phyloP scores from a whole-genome alignment of 768 basidiomycete genomes.

The Termitomyces titanicus region DNA sequence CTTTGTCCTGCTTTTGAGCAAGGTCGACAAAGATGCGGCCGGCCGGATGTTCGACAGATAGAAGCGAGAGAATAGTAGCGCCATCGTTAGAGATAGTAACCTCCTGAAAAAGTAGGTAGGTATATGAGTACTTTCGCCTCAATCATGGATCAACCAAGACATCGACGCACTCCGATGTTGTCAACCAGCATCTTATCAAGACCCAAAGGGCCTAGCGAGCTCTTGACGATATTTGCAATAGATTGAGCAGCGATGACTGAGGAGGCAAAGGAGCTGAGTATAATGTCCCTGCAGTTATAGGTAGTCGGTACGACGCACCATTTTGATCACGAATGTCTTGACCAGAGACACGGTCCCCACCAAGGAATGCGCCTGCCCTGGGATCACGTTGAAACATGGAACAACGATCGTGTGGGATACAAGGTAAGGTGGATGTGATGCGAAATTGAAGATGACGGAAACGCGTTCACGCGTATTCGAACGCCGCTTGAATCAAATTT shows the following conservation, averaged over 20 bases:
- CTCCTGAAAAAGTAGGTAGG: slow-evolving; percentile 52
- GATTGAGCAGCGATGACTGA: slow-evolving; percentile 92
- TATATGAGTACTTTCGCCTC: slow-evolving; percentile 2
- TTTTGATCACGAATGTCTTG: slow-evolving; percentile 97
- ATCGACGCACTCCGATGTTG: slow-evolving; percentile 83
- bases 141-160: background rate
- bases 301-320: slow-evolving; percentile 53
- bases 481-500: slow-evolving; percentile 20
- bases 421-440: background rate
- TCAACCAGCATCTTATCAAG: slow-evolving; percentile 98
- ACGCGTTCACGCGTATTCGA: slow-evolving; percentile 24
- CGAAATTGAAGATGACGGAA: slow-evolving; percentile 8
- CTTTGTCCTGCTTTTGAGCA: slow-evolving; percentile 98
- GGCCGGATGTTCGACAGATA: slow-evolving; percentile 95
- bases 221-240: slow-evolving; percentile 97
- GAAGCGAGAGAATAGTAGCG: slow-evolving; percentile 93
- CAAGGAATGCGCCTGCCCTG: slow-evolving; percentile 86
- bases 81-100: slow-evolving; percentile 99
- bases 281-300: background rate
- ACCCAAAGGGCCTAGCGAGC: slow-evolving; percentile 91
- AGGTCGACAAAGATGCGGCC: slow-evolving; percentile 97
- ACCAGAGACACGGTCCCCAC: slow-evolving; percentile 90
- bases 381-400: slow-evolving; percentile 90
- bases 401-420: slow-evolving; percentile 8
- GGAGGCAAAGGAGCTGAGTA: slow-evolving; percentile 8